These are phyloP conservation scores for Paecilomyces fulvus DNA, from an alignment of 2,329 filamentous ascomycete species.

Conservation along the genomic window DNA sequence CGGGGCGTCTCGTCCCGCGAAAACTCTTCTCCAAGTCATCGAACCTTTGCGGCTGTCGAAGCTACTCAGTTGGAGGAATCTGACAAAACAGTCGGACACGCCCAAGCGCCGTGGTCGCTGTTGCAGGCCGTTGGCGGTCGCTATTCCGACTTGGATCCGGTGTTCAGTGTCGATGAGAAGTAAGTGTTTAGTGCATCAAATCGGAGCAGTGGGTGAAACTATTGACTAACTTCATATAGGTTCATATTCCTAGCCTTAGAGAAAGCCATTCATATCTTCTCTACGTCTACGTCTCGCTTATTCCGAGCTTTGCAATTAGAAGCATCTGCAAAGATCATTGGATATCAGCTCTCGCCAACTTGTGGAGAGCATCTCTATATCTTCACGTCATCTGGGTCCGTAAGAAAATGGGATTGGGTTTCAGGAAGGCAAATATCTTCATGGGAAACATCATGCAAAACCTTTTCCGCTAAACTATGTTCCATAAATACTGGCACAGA, in stretches of 20 bases:
- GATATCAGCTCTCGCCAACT: conserved; percentile 44
- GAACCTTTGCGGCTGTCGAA: not conserved
- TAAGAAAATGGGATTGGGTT: conserved; percentile 53
- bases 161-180: conserved; percentile 51
- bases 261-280: conserved; percentile 71
- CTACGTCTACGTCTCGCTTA: conserved; percentile 70
- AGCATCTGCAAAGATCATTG: conserved; percentile 39
- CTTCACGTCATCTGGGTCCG: conserved; percentile 41
- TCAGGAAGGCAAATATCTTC: conserved; percentile 35
- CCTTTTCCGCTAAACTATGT: conserved; percentile 21
- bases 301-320: conserved; percentile 58
- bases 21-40: not conserved
- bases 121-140: conserved; percentile 47
- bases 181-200: conserved; percentile 20
- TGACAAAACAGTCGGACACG: not conserved
- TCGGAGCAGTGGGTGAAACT: not conserved
- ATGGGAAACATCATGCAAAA: conserved; percentile 35
- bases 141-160: conserved; percentile 47
- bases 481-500: conserved; percentile 13
- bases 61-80: not conserved
- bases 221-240: conserved; percentile 32
- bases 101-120: conserved; percentile 33
- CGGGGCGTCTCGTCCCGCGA: not conserved
- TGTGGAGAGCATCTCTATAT: conserved; percentile 48
- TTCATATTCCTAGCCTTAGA: conserved; percentile 68